Percentiles rank a stretch among this genome's conserved stretches.
Evolutionary conservation across 78 protist genomes (phyloP).

Genomic region (Protostelium mycophagum): DNA sequence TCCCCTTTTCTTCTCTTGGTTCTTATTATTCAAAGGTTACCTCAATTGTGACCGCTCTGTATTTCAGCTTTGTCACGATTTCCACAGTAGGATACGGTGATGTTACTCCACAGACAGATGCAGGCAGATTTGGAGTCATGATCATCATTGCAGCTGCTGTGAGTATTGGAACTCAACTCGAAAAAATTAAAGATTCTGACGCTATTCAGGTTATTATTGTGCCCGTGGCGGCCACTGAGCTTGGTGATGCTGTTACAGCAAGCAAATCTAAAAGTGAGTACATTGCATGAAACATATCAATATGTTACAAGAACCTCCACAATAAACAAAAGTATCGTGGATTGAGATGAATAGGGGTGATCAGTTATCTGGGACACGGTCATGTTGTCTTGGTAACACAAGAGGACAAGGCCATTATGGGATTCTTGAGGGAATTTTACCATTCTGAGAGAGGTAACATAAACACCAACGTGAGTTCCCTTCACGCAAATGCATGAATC

Average conservation of each 20-base stretch:
- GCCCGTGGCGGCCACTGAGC: background rate
- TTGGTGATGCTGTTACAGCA: background rate
- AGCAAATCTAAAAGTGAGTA: background rate
- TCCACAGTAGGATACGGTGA: constrained; percentile 62
- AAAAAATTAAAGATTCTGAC: too few species aligned
- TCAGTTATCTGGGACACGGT: background rate
- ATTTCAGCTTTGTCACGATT: constrained; percentile 38
- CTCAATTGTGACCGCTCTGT: constrained; percentile 7
- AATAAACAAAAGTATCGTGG: background rate
- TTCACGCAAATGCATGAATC: too few species aligned
- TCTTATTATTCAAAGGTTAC: background rate
- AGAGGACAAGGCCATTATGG: background rate
- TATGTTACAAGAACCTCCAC: too few species aligned
- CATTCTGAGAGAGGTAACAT: background rate
- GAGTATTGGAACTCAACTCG: too few species aligned
- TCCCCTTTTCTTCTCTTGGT: background rate
- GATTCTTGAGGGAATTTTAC: background rate
- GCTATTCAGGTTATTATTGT: background rate
- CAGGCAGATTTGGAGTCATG: constrained; percentile 8
- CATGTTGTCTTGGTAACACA: background rate
- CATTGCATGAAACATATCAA: too few species aligned
- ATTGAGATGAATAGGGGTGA: background rate
- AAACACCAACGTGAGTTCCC: background rate
- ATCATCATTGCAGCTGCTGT: background rate
- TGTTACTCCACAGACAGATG: constrained; percentile 18